These are phyloP conservation scores for Coffea humblotiana DNA, from an alignment of 305 asterid species.

Conservation along the genomic window DNA sequence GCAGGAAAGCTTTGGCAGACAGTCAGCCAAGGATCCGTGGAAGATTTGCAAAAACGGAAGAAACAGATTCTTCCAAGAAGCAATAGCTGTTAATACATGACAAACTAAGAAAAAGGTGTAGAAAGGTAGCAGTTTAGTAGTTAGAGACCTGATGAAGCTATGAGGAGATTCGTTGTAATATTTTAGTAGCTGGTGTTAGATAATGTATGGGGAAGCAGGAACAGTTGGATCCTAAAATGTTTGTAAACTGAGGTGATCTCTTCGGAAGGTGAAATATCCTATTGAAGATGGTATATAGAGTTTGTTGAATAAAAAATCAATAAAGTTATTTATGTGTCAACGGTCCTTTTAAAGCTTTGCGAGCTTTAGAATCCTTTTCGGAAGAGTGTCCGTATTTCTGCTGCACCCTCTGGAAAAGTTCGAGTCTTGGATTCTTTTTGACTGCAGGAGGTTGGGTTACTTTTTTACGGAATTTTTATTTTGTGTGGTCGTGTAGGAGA, in stretches of 20 bases:
- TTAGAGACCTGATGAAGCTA: slow-evolving; percentile 11
- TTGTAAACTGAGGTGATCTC: slow-evolving; percentile 8
- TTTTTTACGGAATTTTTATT: not conserved
- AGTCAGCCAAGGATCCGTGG: slow-evolving; percentile 95
- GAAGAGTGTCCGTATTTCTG: not conserved
- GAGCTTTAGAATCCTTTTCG: not conserved
- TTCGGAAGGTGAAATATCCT: slow-evolving; percentile 9
- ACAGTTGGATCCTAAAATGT: not conserved
- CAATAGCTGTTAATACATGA: slow-evolving; percentile 17
- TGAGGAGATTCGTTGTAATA: not conserved
- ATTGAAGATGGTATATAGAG: slow-evolving; percentile 14
- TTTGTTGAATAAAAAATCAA: slow-evolving; percentile 9
- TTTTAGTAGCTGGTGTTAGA: not conserved
- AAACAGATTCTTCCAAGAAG: slow-evolving; percentile 44
- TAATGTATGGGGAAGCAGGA: not conserved
- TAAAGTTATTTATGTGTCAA: not conserved
- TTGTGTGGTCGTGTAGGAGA: no score
- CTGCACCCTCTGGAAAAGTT: not conserved
- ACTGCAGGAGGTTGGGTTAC: not conserved
- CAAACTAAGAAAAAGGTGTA: slow-evolving; percentile 14
- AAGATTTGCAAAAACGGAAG: slow-evolving; percentile 84
- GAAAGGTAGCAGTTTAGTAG: slow-evolving; percentile 18
- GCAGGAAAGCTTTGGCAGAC: slow-evolving; percentile 97
- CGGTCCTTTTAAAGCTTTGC: not conserved
- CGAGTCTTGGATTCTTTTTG: not conserved